A percentile compares a stretch with the other conserved stretches of the same genome.
Conservation (phyloP, 1,284 basidiomycete species). For the Rhodotorula sp. region DNA sequence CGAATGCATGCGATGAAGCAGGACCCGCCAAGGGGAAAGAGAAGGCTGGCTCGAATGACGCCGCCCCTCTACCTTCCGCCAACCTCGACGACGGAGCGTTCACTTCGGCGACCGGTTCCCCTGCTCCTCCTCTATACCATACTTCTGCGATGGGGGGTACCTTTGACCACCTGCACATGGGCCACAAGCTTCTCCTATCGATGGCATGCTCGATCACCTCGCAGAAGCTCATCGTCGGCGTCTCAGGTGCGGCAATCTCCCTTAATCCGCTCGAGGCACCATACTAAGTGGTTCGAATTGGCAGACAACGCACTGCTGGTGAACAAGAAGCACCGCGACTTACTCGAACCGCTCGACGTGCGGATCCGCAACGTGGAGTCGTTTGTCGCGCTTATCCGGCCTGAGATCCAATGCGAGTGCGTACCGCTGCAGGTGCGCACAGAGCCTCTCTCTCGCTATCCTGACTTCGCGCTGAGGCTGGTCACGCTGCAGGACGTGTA, state of each 20-base stretch:
- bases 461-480: neutral
- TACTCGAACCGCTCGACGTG: conserved; percentile 63
- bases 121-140: neutral
- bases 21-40: neutral
- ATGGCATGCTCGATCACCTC: conserved; percentile 80
- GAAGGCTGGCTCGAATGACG: neutral
- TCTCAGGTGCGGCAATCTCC: conserved; percentile 62
- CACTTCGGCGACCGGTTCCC: neutral
- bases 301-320: conserved; percentile 69
- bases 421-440: conserved; percentile 58
- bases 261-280: no score
- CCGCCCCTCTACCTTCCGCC: neutral
- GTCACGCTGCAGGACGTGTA: conserved; percentile 62
- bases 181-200: conserved; percentile 94
- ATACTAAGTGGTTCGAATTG: neutral
- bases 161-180: conserved; percentile 95
- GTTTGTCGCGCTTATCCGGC: conserved; percentile 69
- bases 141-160: conserved; percentile 66
- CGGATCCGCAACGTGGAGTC: conserved; percentile 60
- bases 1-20: neutral
- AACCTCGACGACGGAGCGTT: no score
- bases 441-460: neutral
- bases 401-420: conserved; percentile 61
- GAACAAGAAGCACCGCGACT: conserved; percentile 68
- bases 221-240: conserved; percentile 80